phyloP scores from a whole-genome alignment of 192 early-diverging fungal genomes.

The Mortierella alpina region DNA sequence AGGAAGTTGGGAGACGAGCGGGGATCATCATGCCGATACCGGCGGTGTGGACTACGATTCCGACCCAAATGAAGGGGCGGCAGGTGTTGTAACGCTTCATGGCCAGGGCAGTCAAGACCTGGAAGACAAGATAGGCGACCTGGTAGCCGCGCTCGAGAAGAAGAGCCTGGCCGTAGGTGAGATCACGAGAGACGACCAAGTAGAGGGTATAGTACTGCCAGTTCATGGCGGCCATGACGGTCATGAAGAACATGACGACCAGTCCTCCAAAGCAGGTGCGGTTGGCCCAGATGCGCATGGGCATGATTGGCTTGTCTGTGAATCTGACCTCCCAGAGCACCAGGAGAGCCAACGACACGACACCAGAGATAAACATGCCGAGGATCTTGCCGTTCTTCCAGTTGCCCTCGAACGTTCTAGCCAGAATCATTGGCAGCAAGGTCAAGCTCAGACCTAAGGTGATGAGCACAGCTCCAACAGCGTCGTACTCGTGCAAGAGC shows the following conservation, averaged over 20 bases:
- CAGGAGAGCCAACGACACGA: conserved; percentile 21
- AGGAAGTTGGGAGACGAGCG: conserved; percentile 28
- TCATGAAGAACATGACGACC: conserved; percentile 43
- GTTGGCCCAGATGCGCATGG: conserved; percentile 50
- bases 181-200: conserved; percentile 33
- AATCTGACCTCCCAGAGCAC: conserved; percentile 31
- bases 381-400: conserved; percentile 36
- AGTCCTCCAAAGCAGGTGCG: conserved; percentile 43
- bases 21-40: conserved; percentile 51
- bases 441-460: conserved; percentile 35
- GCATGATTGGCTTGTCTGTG: conserved; percentile 46
- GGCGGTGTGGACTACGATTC: conserved; percentile 42
- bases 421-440: conserved; percentile 40
- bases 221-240: conserved; percentile 47
- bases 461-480: conserved; percentile 38
- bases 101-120: conserved; percentile 17
- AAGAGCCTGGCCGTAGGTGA: conserved; percentile 1
- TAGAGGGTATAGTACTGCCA: conserved; percentile 48
- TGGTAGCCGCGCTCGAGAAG: conserved; percentile 45
- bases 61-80: conserved; percentile 45
- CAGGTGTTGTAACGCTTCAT: conserved; percentile 39
- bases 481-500: conserved; percentile 50
- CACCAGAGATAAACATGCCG: conserved; percentile 33
- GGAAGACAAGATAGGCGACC: conserved; percentile 37
- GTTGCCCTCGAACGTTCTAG: conserved; percentile 32